These are phyloP conservation scores for Syzygium aromaticum DNA, from an alignment of 345 rosid species.

Conservation along the genomic window DNA sequence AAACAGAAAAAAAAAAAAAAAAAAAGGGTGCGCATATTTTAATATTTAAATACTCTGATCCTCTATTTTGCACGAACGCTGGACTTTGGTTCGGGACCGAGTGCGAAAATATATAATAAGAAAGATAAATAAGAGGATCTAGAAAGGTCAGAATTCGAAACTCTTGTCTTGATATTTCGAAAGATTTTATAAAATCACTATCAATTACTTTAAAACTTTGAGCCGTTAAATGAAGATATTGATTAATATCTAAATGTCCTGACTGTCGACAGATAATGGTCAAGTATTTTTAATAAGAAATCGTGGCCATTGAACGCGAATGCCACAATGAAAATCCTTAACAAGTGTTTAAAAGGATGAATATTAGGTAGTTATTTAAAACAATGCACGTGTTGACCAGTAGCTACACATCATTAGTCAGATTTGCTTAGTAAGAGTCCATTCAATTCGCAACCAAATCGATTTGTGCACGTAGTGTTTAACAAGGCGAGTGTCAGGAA, in stretches of 20 bases:
- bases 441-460: not conserved
- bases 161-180: fast-evolving
- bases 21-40: not conserved
- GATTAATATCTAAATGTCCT: not conserved
- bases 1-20: not conserved
- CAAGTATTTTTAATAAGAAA: not conserved
- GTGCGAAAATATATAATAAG: not conserved
- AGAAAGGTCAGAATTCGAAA: fast-evolving
- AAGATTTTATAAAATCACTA: not conserved
- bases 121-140: fast-evolving
- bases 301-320: not conserved
- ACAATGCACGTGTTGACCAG: not conserved
- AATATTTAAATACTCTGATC: not conserved
- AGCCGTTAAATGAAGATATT: not conserved
- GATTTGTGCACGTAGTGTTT: not conserved
- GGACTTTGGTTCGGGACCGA: too few species aligned
- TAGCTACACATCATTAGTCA: not conserved
- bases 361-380: not conserved
- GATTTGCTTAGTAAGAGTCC: not conserved
- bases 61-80: not conserved
- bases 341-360: not conserved
- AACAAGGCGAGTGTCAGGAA: not conserved
- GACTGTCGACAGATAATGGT: not conserved
- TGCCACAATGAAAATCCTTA: not conserved
- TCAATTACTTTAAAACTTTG: not conserved